phyloP scores from a whole-genome alignment of 208 protist species.

The Trypanosoma avium region DNA sequence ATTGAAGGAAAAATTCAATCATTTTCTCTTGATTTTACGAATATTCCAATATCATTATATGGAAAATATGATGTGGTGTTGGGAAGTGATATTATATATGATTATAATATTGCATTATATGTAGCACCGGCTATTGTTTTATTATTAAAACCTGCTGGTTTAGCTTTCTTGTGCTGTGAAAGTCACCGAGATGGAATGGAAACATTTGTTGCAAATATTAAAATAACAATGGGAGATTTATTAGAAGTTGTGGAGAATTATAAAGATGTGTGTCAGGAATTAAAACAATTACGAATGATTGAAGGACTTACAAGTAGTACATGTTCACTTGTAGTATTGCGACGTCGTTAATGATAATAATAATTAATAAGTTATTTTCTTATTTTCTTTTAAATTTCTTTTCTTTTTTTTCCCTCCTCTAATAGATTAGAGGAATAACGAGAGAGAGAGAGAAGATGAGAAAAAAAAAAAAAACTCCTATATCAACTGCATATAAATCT shows the following conservation, averaged over 20 bases:
- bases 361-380: too few species aligned
- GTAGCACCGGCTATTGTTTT: conserved; percentile 38
- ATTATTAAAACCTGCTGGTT: conserved; percentile 41
- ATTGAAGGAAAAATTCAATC: conserved; percentile 14
- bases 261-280: conserved; percentile 26
- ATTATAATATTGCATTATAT: conserved; percentile 39
- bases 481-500: too few species aligned
- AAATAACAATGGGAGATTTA: conserved; percentile 12
- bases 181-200: conserved; percentile 58
- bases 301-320: conserved; percentile 26
- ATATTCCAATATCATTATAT: conserved; percentile 21
- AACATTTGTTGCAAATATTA: conserved; percentile 31
- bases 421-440: not conserved
- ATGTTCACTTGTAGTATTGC: conserved; percentile 40
- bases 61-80: conserved; percentile 47
- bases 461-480: not conserved
- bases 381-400: conserved; percentile 1
- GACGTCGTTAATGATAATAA: conserved; percentile 2
- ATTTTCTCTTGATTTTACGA: conserved; percentile 36
- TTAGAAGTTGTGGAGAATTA: conserved; percentile 33
- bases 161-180: conserved; percentile 61
- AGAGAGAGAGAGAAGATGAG: not conserved
- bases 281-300: conserved; percentile 33
- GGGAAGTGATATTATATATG: conserved; percentile 65
- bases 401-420: not conserved